Percentiles rank a stretch among this genome's conserved stretches.
Evolutionary conservation across 108 stramenopile genomes (phyloP).

Genomic region (Cylindrotheca fusiformis): DNA sequence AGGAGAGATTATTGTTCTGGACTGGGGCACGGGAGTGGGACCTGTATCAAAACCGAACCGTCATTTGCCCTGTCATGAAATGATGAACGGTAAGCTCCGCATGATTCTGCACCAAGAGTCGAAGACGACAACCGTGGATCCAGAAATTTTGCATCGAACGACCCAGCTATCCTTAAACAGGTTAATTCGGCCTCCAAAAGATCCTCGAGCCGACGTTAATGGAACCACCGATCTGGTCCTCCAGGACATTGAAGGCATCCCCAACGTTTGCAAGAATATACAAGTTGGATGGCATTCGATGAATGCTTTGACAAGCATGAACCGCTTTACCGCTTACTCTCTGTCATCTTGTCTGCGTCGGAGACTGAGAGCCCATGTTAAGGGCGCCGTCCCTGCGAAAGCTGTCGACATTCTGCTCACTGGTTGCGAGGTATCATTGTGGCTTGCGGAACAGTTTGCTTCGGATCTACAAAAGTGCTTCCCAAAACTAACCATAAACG

Average conservation of each 20-base stretch:
- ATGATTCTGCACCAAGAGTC: conserved; percentile 40
- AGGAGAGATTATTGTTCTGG: conserved; percentile 62
- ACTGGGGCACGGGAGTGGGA: conserved; percentile 41
- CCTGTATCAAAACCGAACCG: conserved; percentile 47
- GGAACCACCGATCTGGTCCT: conserved; percentile 14
- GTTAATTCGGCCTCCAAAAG: conserved; percentile 46
- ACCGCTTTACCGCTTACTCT: conserved; percentile 60
- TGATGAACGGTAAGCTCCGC: conserved; percentile 54
- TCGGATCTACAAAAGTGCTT: conserved; percentile 69
- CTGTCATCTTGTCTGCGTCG: conserved; percentile 39
- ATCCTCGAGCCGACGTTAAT: conserved; percentile 11
- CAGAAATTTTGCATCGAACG: conserved; percentile 44
- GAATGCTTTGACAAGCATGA: conserved; percentile 38
- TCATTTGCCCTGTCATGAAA: conserved; percentile 21
- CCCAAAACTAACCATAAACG: conserved; percentile 55
- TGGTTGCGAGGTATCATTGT: conserved; percentile 80
- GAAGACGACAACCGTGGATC: conserved; percentile 30
- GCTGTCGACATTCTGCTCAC: conserved; percentile 70
- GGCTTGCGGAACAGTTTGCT: conserved; percentile 86
- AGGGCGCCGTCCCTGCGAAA: conserved; percentile 24
- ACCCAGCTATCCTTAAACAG: conserved; percentile 44
- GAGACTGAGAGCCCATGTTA: conserved; percentile 34
- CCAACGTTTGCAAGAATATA: conserved; percentile 41
- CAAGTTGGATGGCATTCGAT: conserved; percentile 58
- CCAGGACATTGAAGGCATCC: conserved; percentile 58